Conservation (phyloP, 2,329 filamentous ascomycete genomes). For the Apiospora aurea region DNA sequence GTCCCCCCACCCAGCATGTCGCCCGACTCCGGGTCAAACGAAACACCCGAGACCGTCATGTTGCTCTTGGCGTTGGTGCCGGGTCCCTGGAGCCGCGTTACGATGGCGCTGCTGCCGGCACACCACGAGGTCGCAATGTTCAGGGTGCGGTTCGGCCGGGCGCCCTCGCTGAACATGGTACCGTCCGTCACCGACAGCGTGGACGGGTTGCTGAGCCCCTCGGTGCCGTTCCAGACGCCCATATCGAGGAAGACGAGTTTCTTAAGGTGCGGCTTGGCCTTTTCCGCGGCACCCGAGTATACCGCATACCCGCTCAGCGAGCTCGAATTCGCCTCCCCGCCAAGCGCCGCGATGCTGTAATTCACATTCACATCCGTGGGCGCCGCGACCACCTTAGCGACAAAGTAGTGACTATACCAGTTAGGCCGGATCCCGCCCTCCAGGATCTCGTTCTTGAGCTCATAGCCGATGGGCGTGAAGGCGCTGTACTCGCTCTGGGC, state of each 20-base stretch:
- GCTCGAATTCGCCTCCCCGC: slow-evolving; percentile 42
- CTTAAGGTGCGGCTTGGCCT: slow-evolving; percentile 29
- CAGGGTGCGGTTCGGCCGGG: slow-evolving; percentile 37
- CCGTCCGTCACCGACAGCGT: slow-evolving; percentile 42
- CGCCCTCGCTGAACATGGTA: slow-evolving; percentile 39
- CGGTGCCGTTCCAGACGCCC: slow-evolving; percentile 47
- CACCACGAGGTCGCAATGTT: slow-evolving; percentile 41
- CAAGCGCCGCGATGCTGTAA: slow-evolving; percentile 40
- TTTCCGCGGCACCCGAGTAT: slow-evolving; percentile 31
- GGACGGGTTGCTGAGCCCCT: slow-evolving; percentile 43
- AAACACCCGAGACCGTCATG: slow-evolving; percentile 41
- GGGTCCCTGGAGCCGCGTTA: slow-evolving; percentile 40
- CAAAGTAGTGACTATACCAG: slow-evolving; percentile 47
- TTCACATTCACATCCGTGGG: neutral
- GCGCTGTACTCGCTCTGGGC: slow-evolving; percentile 44
- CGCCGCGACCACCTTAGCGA: slow-evolving; percentile 37
- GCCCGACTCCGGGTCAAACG: slow-evolving; percentile 41
- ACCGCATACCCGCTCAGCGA: slow-evolving; percentile 44
- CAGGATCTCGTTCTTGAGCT: slow-evolving; percentile 42
- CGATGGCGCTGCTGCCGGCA: slow-evolving; percentile 33
- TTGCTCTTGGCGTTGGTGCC: slow-evolving; percentile 46
- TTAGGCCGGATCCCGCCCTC: slow-evolving; percentile 39
- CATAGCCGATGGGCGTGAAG: slow-evolving; percentile 41
- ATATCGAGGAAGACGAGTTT: slow-evolving; percentile 46
- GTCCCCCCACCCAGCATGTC: slow-evolving; percentile 31